Evolutionary conservation across 768 basidiomycete species (phyloP), one percentile per base, ranked within the genome.

Genomic region (Daedaleopsis sinensis): DNA sequence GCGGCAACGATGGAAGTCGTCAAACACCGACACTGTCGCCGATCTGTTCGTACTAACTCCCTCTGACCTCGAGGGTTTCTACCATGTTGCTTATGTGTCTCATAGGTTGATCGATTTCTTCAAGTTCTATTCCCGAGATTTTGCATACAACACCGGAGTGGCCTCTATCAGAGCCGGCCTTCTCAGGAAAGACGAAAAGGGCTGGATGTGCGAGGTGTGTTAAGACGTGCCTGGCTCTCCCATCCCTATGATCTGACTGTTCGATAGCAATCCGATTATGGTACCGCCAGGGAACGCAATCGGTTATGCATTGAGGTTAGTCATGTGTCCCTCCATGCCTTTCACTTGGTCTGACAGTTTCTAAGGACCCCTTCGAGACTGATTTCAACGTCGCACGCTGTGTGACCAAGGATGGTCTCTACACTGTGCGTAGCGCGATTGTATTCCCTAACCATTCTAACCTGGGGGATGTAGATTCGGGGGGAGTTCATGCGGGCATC

Each of bases 401-500:
- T 66, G 96, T 98, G 19, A 98, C 96, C 18, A 91, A 89, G 69
- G 96, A 99, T 72, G 96, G 96, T 3, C 80, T 99, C 57, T 98
- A 97, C 70, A 94, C 93, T 44, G 96, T 96, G 70, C 68, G 85
- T 21, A 39, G 37, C 39, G 38, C 51, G 47, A 47, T 55, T 49
- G 49, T 27, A 47, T 52, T 47, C 23, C 5, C 23, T 10, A 43
- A 58, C 39, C 23, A 37, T 36, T 35, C 46, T 32, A 15, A 13
- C 18, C 10, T 43, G 3, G 27, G 27, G 27, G 46, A 35, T 48
- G 9, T 66, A 98, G 96, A 95, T 99, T 70, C 95, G 96, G 15
- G 96, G 96, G 10, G 96, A 98, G 77, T 96, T 99, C 73, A 96
- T 96, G 93, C 89, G 96, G 38, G 96, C 96, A 5, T 88, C 90